Conservation (phyloP, 2,329 filamentous ascomycete genomes). For the Rhinocladiella mackenziei region DNA sequence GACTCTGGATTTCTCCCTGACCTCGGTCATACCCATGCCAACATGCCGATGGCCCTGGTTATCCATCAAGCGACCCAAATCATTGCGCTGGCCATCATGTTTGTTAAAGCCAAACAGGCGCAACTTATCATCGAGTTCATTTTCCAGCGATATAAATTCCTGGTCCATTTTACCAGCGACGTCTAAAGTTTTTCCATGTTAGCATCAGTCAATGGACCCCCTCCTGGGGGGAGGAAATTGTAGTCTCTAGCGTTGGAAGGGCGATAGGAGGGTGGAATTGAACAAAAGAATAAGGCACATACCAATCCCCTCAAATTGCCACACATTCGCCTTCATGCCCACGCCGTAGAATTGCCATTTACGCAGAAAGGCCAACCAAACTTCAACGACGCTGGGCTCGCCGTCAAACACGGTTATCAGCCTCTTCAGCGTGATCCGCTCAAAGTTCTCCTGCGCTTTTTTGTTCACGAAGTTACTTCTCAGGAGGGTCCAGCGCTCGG, state of each 20-base stretch:
- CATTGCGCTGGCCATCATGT: slow-evolving; percentile 31
- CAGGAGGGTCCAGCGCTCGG: slow-evolving; percentile 91
- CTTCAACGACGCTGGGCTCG: slow-evolving; percentile 77
- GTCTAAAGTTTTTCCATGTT: slow-evolving; percentile 38
- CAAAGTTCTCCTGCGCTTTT: slow-evolving; percentile 97
- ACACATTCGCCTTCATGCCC: slow-evolving; percentile 98
- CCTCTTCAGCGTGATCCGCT: slow-evolving; percentile 78
- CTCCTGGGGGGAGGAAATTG: too few relatives aligned
- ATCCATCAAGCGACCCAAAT: slow-evolving; percentile 37
- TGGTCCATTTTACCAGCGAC: slow-evolving; percentile 41
- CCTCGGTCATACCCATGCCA: slow-evolving; percentile 36
- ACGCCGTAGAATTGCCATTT: slow-evolving; percentile 95
- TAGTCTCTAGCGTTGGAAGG: too few relatives aligned
- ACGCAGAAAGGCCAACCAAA: slow-evolving; percentile 87
- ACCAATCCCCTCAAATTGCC: slow-evolving; percentile 76
- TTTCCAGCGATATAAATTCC: slow-evolving; percentile 37
- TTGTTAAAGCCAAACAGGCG: slow-evolving; percentile 41
- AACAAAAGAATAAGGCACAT: too few relatives aligned
- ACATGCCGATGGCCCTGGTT: slow-evolving; percentile 38
- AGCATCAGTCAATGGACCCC: too few relatives aligned
- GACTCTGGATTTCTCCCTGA: slow-evolving; percentile 29
- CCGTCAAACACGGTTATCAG: slow-evolving; percentile 92
- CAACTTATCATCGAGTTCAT: slow-evolving; percentile 40
- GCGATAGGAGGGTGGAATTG: too few relatives aligned
- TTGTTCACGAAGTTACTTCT: slow-evolving; percentile 89